Evolutionary conservation across 305 asterid species (phyloP).

Genomic region (Fraxinus floribunda): DNA sequence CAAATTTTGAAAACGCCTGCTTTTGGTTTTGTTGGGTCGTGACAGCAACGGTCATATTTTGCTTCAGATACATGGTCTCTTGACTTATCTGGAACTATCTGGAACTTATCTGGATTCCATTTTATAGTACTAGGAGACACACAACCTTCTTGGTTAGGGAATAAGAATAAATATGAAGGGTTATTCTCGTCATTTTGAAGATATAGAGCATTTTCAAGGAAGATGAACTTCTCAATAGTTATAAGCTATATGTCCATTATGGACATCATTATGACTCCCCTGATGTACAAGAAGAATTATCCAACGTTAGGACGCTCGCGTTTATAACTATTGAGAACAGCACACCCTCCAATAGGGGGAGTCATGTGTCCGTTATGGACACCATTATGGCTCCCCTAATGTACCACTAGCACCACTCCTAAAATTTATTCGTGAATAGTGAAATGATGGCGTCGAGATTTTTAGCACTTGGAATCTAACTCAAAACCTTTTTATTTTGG

Average conservation of each 20-base stretch:
- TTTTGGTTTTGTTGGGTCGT: conserved; percentile 6
- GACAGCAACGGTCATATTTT: conserved; percentile 54
- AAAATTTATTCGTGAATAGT: no score
- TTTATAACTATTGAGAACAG: no score
- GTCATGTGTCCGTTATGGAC: no score
- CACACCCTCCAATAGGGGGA: no score
- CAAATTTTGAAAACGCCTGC: conserved; percentile 22
- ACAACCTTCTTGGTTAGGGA: background rate
- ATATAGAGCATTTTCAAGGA: background rate
- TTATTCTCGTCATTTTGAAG: background rate
- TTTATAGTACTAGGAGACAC: background rate
- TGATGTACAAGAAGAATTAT: no score
- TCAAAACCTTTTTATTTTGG: background rate
- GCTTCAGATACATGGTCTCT: background rate
- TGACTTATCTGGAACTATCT: background rate
- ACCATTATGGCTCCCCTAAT: no score
- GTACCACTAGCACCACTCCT: background rate
- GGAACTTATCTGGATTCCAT: background rate
- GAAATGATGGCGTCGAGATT: no score
- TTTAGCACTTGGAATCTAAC: no score
- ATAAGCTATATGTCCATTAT: no score
- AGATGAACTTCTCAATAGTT: background rate
- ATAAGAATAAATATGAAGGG: background rate
- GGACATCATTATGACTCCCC: no score
- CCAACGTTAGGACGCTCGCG: no score